Base-by-base conservation (phyloP, 768 basidiomycete species). In the Leccinellum luteum region DNA sequence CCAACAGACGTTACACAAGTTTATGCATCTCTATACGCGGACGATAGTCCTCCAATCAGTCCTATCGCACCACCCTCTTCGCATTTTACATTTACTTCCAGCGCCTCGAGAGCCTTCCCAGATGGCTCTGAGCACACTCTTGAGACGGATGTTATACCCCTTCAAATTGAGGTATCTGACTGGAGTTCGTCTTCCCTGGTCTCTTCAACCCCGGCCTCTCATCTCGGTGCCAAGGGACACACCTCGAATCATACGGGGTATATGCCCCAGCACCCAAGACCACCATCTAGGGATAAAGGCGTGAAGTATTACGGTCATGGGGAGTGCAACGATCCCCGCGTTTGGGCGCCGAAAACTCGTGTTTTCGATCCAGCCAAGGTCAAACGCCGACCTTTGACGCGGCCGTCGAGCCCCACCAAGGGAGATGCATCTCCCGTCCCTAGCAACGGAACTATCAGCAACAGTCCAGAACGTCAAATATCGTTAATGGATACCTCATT, bases 341-440 rank as follows among this genome's bases (percentile, higher is more conserved):
- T 71, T 17, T 73, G 71, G 70, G 52, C 60, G 41, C 70, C 71
- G 6, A 52, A 53, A 47, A 30, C 62, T 21, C 71, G 62, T 9
- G 14, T 54, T 30, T 73, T 69, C 44, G 59, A 73, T 51, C 65
- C 69, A 14, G 60, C 56, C 56, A 69, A 64, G 48, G 52, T 73
- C 45, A 71, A 71, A 48, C 44, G 56, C 41, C 50, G 61, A 52
- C 61, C 67, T 41, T 30, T 34, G 50, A 65, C 65, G 28, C 63
- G 67, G 35, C 55, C 69, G 13, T 50, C 69, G n/a, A 69, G 67
- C 45, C 67, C 67, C 17, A 38, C 13, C 3, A 71, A 69, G 47
- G 28, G 12, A 13, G 8, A 19, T 19, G 17, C 19, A 9, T 52
- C 52, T 3, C 4, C 54, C 48, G 5, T 48, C 5, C 32, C 52